Base-by-base conservation (phyloP, 2,329 filamentous ascomycete genomes). In the Malbranchea cinnamomea region DNA sequence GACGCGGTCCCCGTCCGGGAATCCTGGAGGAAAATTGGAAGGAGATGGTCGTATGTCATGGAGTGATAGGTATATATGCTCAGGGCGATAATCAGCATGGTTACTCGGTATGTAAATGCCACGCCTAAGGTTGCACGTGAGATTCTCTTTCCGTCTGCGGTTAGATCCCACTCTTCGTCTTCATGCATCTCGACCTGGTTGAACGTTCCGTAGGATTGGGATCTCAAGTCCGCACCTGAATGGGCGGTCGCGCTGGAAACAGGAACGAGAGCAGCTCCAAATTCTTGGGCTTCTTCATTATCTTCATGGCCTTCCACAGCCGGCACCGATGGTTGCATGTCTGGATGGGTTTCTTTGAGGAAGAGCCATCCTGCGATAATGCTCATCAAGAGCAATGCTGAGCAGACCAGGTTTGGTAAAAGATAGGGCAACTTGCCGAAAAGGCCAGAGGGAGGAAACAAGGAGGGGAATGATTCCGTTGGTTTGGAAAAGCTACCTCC, bases 31-130 rank as follows among this genome's bases (percentile, higher is more conserved):
- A 93, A 94, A 36, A 94, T 93, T 5, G 85, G 85, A 31, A 93
- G 65, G 1, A 94, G 67, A 49, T 92, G 81, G 47, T 94, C 87
- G 54, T 82, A 94, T 0, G 79, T 84, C 84, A 94, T 94, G 21
- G 78, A 83, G 56, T 94, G 85, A 50, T 92, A 92, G 4, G 83
- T 89, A 58, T 92, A 93, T 39, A 94, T 81, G 25, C 78, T 81
- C 27, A 94, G 60, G 1, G 85, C 78, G n/a, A 83, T 47, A 22
- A 89, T 73, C 31, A 93, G 69, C 53, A 79, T 74, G 41, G 80
- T 61, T 36, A 93, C 74, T 23, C 68, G 69, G 53, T 59, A 64
- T 2, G 67, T 75, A 41, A 76, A 71, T 30, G 67, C 62, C 35
- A 37, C 35, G 62, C 62, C 16, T 57, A 47, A 9, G 50, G 49